Conservation (phyloP, 2,329 filamentous ascomycete species). For the Aspergillus melleus region DNA sequence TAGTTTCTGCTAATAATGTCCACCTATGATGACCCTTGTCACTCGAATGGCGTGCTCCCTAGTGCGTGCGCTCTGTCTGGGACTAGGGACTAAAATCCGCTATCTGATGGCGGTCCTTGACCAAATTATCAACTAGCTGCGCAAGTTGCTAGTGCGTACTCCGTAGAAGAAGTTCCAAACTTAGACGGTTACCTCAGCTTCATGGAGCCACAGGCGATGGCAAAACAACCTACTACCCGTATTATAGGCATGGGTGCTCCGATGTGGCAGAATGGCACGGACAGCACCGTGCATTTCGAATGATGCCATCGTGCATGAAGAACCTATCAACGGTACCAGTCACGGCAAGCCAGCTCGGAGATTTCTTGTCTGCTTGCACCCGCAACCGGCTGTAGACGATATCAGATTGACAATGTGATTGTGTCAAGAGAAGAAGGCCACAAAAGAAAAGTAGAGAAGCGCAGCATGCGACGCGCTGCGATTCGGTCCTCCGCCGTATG, state of each 20-base stretch:
- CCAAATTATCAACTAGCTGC: not conserved
- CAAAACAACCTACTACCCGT: not conserved
- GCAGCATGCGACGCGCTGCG: not conserved
- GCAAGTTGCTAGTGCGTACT: not conserved
- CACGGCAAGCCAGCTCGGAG: not conserved
- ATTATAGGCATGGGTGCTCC: not conserved
- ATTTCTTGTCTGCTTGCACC: not conserved
- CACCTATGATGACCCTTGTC: not conserved
- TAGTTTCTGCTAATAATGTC: not conserved
- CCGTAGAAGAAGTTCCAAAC: not conserved
- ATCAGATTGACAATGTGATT: constrained; percentile 9
- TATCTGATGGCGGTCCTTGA: not conserved
- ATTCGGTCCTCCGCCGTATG: constrained; percentile 1
- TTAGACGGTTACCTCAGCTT: not conserved
- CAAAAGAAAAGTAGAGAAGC: not conserved
- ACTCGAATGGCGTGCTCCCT: not conserved
- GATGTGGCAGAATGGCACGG: not conserved
- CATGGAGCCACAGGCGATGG: not conserved
- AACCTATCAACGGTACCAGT: not conserved
- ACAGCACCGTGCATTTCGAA: not conserved
- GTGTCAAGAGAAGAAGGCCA: not conserved
- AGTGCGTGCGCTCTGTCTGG: not conserved
- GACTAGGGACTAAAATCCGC: not conserved
- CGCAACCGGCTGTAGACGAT: not conserved
- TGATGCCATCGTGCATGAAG: not conserved